Conservation (phyloP, 768 basidiomycete species). For the Coprinopsis cinerea region DNA sequence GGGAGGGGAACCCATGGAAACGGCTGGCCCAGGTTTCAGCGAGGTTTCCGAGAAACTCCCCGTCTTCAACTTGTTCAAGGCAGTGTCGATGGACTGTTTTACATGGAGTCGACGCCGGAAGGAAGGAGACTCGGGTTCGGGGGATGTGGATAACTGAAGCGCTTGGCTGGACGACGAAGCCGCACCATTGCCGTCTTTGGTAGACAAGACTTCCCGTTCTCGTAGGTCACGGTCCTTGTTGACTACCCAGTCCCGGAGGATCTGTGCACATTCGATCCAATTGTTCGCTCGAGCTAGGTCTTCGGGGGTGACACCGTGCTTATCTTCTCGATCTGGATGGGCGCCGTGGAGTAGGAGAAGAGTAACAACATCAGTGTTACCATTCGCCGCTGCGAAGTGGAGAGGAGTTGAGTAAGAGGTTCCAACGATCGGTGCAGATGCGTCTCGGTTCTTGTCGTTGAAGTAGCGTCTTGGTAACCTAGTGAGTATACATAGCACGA, state of each 20-base stretch:
- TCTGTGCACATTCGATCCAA: conserved; percentile 70
- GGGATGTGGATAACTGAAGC: conserved; percentile 9
- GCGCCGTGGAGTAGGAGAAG: conserved; percentile 85
- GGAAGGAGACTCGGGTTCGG: conserved; percentile 23
- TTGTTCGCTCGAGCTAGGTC: conserved; percentile 76
- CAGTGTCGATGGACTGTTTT: conserved; percentile 76
- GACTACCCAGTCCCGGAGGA: conserved; percentile 60
- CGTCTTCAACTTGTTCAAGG: conserved; percentile 48
- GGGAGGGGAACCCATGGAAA: conserved; percentile 29
- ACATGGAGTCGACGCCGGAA: conserved; percentile 53
- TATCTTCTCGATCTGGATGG: conserved; percentile 75
- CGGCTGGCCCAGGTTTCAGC: conserved; percentile 15
- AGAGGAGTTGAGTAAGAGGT: conserved; percentile 90
- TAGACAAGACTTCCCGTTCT: conserved; percentile 35
- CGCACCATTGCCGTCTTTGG: conserved; percentile 16
- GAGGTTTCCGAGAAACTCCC: conserved; percentile 25
- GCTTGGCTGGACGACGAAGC: conserved; percentile 15
- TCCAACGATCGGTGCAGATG: conserved; percentile 67
- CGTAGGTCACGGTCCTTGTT: conserved; percentile 59
- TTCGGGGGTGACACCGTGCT: conserved; percentile 87
- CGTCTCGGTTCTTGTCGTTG: conserved; percentile 58
- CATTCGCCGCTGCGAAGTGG: conserved; percentile 96
- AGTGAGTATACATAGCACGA: conserved; percentile 4
- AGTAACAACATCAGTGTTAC: conserved; percentile 71
- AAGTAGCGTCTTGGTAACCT: conserved; percentile 75